Conservation (phyloP, 83 land plant species). For the Diphasiastrum complanatum region DNA sequence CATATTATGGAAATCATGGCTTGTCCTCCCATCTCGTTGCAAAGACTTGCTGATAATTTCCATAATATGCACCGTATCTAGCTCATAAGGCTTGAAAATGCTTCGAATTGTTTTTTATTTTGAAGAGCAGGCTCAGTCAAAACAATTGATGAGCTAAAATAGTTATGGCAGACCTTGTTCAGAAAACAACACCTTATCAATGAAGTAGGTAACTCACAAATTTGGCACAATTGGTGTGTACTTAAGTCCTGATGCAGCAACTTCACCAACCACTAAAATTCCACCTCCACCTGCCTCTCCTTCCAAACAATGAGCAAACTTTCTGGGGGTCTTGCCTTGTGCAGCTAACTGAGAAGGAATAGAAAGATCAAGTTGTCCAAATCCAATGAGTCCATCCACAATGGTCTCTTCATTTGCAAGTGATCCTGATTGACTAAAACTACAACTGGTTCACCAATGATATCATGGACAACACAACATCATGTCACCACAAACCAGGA, state of each 20-base stretch:
- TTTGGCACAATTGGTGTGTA: constrained; percentile 18
- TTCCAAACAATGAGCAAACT: constrained; percentile 25
- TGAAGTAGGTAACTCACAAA: constrained; percentile 14
- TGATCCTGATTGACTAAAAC: constrained; percentile 26
- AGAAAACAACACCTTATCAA: too few relatives aligned
- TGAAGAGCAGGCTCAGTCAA: too few relatives aligned
- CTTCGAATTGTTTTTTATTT: too few relatives aligned
- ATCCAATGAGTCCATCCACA: constrained; percentile 42
- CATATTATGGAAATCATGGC: too few relatives aligned
- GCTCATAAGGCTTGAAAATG: too few relatives aligned
- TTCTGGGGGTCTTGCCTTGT: constrained; percentile 14
- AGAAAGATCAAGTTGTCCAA: constrained; percentile 28
- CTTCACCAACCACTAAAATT: constrained; percentile 14
- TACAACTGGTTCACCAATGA: constrained; percentile 33
- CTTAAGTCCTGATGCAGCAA: background rate
- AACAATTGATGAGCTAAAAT: too few relatives aligned
- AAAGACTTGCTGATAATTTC: too few relatives aligned
- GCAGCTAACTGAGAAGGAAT: constrained; percentile 18
- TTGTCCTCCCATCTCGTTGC: too few relatives aligned
- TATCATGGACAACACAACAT: background rate
- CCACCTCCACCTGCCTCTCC: constrained; percentile 22
- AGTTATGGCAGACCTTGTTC: too few relatives aligned
- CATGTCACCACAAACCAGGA: too few relatives aligned
- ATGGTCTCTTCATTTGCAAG: constrained; percentile 18
- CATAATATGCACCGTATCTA: too few relatives aligned